Base-by-base conservation (phyloP, 345 rosid species). In the Arabidopsis suecica region DNA sequence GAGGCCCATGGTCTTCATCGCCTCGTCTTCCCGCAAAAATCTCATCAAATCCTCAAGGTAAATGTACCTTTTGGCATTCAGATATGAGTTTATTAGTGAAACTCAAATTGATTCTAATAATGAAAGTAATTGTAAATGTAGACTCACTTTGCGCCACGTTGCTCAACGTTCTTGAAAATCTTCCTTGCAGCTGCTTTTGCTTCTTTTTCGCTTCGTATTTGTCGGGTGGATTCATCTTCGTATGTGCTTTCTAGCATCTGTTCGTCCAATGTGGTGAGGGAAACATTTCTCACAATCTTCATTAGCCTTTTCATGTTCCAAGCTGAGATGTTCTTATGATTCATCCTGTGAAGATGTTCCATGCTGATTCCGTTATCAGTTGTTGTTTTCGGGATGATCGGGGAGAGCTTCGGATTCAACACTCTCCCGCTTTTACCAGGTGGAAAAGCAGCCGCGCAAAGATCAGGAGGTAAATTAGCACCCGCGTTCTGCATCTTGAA, bases 271-370 rank as follows among this genome's bases (percentile, higher is more conserved):
- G 99, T 95, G 2, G 96, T 75, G 36, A 95, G 77, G 0, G 91
- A 77, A 9, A 91, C 99, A 3, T 84, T 77, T 69, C 90, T 80
- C 7, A 95, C 98, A 48, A 95, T 86, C 30, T 89, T 95, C 84
- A 95, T 82, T 83, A 95, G 77, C 67, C 96, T 88, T 86, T 95
- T 95, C 99, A 95, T 95, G 58, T 88, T 92, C 99, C 99, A 95
- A 16, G 99, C 99, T 0, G 98, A 95, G 7, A 95, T 61, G 30
- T 95, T 95, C 87, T 84, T 86, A 9, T 78, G 75, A 54, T 87
- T 95, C 63, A 95, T 82, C 78, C 83, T 90, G 18, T 90, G 96
- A 66, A 95, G 64, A 34, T 88, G 80, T 20, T 89, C 88, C 57
- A 92, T 84, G 2, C 84, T 81, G 44, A 95, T 88, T 66, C 84